Percentiles rank a stretch among this genome's conserved stretches.
phyloP scores from a whole-genome alignment of 305 asterid genomes.

The Fraxinus albicans region DNA sequence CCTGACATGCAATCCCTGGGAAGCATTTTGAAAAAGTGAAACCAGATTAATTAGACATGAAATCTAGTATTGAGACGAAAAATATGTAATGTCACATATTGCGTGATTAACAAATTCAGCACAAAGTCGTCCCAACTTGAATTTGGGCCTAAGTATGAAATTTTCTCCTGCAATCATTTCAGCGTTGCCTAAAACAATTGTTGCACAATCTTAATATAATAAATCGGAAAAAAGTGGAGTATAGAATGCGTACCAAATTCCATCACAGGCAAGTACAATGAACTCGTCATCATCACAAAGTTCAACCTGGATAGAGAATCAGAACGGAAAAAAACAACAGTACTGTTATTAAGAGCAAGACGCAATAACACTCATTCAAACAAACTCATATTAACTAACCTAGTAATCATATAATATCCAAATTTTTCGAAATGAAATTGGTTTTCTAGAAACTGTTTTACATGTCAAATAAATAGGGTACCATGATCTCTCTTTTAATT shows the following conservation, averaged over 20 bases:
- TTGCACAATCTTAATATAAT: not conserved
- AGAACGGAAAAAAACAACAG: conserved; percentile 17
- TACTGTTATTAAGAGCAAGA: conserved; percentile 7
- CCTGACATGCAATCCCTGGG: conserved; percentile 99
- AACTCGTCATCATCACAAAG: conserved; percentile 92
- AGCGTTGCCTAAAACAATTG: not conserved
- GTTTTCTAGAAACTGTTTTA: not conserved
- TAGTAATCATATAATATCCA: not conserved
- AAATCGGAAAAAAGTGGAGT: conserved; percentile 10
- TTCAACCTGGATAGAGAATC: conserved; percentile 63
- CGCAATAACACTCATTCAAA: not conserved
- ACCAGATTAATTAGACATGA: not conserved
- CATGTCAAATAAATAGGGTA: not conserved
- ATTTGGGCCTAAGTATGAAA: not conserved
- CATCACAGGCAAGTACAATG: conserved; percentile 97
- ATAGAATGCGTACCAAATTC: conserved; percentile 73
- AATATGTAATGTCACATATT: not conserved
- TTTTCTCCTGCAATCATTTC: not conserved
- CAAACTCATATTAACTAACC: not conserved
- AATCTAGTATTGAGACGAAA: conserved; percentile 6
- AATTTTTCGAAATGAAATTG: not conserved
- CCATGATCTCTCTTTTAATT: not conserved
- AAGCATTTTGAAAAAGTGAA: conserved; percentile 11
- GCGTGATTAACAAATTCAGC: not conserved
- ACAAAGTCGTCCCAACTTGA: not conserved